Percentiles rank a stretch among this genome's conserved stretches.
phyloP scores from a whole-genome alignment of 768 basidiomycete species.

The Gloeophyllum trabeum region DNA sequence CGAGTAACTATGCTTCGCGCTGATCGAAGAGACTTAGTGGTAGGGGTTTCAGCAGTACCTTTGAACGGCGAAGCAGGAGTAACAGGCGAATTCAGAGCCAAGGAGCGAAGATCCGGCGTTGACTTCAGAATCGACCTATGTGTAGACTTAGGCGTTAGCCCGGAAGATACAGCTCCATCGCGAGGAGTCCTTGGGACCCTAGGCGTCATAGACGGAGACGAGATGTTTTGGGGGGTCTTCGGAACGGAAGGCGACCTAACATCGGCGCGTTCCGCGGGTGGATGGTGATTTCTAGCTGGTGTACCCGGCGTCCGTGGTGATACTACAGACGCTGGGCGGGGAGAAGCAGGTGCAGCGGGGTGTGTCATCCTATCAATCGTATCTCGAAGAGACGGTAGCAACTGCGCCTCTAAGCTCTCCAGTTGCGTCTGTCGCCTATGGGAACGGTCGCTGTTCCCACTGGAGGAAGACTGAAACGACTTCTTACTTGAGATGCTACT shows the following conservation, averaged over 20 bases:
- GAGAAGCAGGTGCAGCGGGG: conserved; percentile 3
- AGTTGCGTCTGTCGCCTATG: conserved; percentile 27
- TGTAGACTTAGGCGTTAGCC: not conserved
- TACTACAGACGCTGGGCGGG: not conserved
- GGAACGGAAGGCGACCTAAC: not conserved
- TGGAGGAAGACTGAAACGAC: not conserved
- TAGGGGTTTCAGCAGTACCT: no score
- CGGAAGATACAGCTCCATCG: not conserved
- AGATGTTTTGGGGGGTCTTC: not conserved
- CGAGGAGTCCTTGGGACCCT: not conserved
- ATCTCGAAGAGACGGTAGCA: conserved; percentile 60
- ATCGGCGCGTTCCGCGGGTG: not conserved
- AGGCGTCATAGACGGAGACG: no score
- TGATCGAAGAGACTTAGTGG: no score
- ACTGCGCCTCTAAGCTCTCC: conserved; percentile 46
- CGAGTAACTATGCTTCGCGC: no score
- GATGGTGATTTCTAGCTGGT: not conserved
- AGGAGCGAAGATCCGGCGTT: not conserved
- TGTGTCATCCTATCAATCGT: conserved; percentile 67
- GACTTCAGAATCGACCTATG: not conserved
- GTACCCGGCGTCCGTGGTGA: not conserved
- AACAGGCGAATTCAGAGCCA: no score
- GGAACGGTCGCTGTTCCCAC: not conserved
- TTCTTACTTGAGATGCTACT: no score
- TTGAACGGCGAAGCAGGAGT: no score